Evolutionary conservation across 192 early-diverging fungal genomes (phyloP).

Genomic region (Rhizophagus clarus): DNA sequence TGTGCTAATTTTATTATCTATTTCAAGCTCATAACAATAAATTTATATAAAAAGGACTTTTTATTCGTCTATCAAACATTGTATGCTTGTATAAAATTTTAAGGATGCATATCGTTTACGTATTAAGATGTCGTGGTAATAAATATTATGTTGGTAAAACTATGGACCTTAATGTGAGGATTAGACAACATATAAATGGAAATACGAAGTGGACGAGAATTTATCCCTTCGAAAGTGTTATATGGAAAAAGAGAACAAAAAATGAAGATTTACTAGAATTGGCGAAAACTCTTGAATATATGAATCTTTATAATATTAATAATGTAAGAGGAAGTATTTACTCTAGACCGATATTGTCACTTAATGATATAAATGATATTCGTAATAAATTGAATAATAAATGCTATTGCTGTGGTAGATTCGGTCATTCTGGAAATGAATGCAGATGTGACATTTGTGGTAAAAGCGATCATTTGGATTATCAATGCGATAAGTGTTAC

Average conservation of each 20-base stretch:
- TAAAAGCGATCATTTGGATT: neutral
- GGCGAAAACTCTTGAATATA: neutral
- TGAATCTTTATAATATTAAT: neutral
- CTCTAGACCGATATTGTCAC: neutral
- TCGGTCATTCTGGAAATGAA: neutral
- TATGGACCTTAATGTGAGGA: neutral
- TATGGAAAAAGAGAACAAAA: no score
- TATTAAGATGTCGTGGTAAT: neutral
- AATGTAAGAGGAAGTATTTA: slow-evolving; percentile 6
- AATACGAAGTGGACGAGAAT: neutral
- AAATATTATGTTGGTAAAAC: neutral
- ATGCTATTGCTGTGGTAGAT: neutral
- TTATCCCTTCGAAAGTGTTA: neutral
- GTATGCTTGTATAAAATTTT: neutral
- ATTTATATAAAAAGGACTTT: no score
- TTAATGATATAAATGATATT: no score
- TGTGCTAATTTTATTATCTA: no score
- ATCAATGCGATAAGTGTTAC: neutral
- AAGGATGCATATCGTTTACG: neutral
- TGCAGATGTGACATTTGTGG: neutral
- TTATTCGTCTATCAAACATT: no score
- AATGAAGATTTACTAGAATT: neutral
- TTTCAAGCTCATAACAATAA: no score
- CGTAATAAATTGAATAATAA: neutral
- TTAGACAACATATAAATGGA: neutral